phyloP scores from a whole-genome alignment of 345 rosid genomes.

The Punica granatum region DNA sequence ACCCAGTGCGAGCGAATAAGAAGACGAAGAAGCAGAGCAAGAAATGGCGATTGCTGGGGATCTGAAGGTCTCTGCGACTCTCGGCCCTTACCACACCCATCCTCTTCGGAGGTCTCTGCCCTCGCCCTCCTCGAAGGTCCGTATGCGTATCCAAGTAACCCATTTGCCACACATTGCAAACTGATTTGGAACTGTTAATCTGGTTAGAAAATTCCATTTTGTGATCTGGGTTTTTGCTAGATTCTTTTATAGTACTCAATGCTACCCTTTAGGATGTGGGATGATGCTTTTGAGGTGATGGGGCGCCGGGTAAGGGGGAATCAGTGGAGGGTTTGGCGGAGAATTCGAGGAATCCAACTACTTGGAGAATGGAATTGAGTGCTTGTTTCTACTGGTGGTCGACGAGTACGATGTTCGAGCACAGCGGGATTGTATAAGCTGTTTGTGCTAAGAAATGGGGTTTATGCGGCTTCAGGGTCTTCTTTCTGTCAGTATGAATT shows the following conservation, averaged over 20 bases:
- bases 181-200: background rate
- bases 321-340: background rate
- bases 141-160: background rate
- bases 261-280: background rate
- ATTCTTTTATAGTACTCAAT: background rate
- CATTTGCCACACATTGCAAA: background rate
- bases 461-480: background rate
- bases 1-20: background rate
- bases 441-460: background rate
- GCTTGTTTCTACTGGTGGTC: background rate
- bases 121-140: constrained; percentile 61
- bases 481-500: background rate
- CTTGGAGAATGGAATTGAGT: background rate
- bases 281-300: background rate
- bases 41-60: constrained; percentile 57
- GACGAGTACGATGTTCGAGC: background rate
- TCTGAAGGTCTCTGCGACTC: constrained; percentile 58
- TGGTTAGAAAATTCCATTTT: background rate
- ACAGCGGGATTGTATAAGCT: background rate
- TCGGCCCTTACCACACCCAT: constrained; percentile 41
- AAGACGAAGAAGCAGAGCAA: background rate
- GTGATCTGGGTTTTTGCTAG: background rate
- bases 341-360: background rate
- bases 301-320: background rate
- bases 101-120: constrained; percentile 38